A percentile compares a stretch with the other conserved stretches of the same genome.
Conservation (phyloP, 495 filamentous ascomycete species). For the Cairneyella variabilis region DNA sequence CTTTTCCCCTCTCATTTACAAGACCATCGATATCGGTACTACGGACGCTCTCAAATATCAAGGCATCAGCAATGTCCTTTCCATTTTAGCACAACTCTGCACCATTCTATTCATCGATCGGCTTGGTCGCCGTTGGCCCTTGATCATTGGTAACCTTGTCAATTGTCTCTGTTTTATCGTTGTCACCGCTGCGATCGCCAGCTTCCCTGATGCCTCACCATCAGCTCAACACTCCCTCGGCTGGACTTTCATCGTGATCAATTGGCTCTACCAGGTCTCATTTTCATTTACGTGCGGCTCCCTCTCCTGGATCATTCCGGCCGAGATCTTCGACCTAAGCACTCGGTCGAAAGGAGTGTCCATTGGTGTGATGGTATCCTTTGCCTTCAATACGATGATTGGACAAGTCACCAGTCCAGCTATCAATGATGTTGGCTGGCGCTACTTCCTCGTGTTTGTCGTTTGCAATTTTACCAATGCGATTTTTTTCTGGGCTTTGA, state of each 20-base stretch:
- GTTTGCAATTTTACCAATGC: conserved; percentile 45
- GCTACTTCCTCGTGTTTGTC: conserved; percentile 50
- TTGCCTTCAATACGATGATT: conserved; percentile 52
- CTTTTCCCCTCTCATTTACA: conserved; percentile 31
- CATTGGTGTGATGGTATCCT: conserved; percentile 43
- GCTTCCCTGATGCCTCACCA: conserved; percentile 33
- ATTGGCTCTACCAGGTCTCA: conserved; percentile 17
- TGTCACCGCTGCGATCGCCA: conserved; percentile 35
- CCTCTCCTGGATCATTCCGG: conserved; percentile 44
- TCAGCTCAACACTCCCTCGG: not conserved
- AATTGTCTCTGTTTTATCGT: conserved; percentile 32
- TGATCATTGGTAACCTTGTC: conserved; percentile 33
- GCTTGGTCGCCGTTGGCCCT: conserved; percentile 35
- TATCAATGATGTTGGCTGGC: conserved; percentile 44
- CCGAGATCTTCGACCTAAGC: conserved; percentile 45
- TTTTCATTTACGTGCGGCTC: conserved; percentile 50
- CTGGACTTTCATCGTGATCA: conserved; percentile 8
- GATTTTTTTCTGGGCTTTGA: conserved; percentile 36
- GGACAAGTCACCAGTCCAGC: conserved; percentile 48
- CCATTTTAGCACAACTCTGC: conserved; percentile 38
- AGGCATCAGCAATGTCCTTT: conserved; percentile 45
- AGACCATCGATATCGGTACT: not conserved
- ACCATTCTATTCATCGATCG: conserved; percentile 38
- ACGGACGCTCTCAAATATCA: conserved; percentile 35
- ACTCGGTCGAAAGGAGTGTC: conserved; percentile 42